Conservation (phyloP, 1,284 basidiomycete species). For the Rhizoctonia solani region DNA sequence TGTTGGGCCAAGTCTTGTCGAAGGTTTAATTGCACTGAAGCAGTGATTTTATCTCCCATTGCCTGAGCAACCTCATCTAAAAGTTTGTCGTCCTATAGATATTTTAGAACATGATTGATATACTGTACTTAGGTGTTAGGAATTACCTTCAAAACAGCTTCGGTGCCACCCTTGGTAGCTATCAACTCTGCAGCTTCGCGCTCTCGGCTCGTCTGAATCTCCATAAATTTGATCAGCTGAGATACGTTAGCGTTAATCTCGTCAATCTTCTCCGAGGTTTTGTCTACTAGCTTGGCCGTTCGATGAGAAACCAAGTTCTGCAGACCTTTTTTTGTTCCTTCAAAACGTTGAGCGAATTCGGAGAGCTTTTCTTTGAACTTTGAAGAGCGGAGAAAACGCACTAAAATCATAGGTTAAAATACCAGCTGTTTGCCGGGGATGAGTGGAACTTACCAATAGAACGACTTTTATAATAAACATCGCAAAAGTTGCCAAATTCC, state of each 20-base stretch:
- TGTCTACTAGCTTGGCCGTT: background rate
- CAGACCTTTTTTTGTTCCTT: too few species aligned
- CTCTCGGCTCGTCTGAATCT: slow-evolving; percentile 13
- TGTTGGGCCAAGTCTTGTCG: slow-evolving; percentile 16
- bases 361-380: too few species aligned
- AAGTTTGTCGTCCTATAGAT: slow-evolving; percentile 10
- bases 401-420: background rate
- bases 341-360: too few species aligned
- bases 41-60: too few species aligned
- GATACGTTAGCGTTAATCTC: slow-evolving; percentile 3
- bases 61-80: slow-evolving; percentile 11
- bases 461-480: slow-evolving; percentile 24
- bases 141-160: slow-evolving; percentile 17
- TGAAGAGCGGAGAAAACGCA: slow-evolving; percentile 18
- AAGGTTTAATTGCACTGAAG: slow-evolving; percentile 10
- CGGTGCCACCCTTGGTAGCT: slow-evolving; percentile 12
- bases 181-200: slow-evolving; percentile 2
- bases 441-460: slow-evolving; percentile 11
- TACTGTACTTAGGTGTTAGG: too few species aligned
- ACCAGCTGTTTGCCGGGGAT: background rate
- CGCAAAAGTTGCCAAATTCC: slow-evolving; percentile 27
- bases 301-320: slow-evolving; percentile 6
- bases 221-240: slow-evolving; percentile 18
- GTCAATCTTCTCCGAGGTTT: slow-evolving; percentile 8
- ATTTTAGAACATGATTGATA: too few species aligned